Evolutionary conservation across 2,329 filamentous ascomycete species (phyloP).

Genomic region (Plectosphaerella sp.): DNA sequence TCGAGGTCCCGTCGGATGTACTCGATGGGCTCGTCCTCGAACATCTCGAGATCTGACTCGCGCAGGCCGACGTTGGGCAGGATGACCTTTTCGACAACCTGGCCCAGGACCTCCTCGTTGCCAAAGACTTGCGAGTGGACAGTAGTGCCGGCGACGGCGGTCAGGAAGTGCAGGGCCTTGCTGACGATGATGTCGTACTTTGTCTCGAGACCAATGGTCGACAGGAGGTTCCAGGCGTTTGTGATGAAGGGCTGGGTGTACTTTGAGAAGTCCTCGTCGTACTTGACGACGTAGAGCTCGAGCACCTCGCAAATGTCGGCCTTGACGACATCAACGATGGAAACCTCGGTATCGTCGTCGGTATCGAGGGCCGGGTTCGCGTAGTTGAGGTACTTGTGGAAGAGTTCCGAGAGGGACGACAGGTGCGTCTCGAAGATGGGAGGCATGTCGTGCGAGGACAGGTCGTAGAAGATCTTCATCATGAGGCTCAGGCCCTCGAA

Average conservation of each 20-base stretch:
- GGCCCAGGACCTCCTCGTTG: slow-evolving; percentile 69
- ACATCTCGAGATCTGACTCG: slow-evolving; percentile 91
- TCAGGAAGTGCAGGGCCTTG: slow-evolving; percentile 91
- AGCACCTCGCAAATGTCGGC: slow-evolving; percentile 90
- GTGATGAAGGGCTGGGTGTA: slow-evolving; percentile 81
- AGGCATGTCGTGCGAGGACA: slow-evolving; percentile 95
- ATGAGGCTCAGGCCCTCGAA: slow-evolving; percentile 85
- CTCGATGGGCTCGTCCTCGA: slow-evolving; percentile 98
- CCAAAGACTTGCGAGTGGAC: slow-evolving; percentile 84
- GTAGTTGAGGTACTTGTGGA: slow-evolving; percentile 92
- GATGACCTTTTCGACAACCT: slow-evolving; percentile 94
- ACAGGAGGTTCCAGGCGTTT: slow-evolving; percentile 87
- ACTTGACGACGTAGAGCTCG: slow-evolving; percentile 89
- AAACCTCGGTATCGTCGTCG: slow-evolving; percentile 85
- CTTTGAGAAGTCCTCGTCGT: slow-evolving; percentile 84
- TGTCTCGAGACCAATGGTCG: slow-evolving; percentile 77
- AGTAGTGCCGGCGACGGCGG: slow-evolving; percentile 74
- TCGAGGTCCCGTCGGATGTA: slow-evolving; percentile 94
- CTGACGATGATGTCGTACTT: slow-evolving; percentile 95
- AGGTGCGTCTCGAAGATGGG: slow-evolving; percentile 93
- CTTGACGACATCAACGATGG: slow-evolving; percentile 79
- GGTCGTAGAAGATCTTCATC: slow-evolving; percentile 89
- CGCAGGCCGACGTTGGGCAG: slow-evolving; percentile 87
- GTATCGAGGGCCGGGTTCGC: slow-evolving; percentile 78
- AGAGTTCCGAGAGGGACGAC: slow-evolving; percentile 65